These are phyloP conservation scores for Pinus tabuliformis DNA, from an alignment of 75 land plant genomes.

Conservation along the genomic window DNA sequence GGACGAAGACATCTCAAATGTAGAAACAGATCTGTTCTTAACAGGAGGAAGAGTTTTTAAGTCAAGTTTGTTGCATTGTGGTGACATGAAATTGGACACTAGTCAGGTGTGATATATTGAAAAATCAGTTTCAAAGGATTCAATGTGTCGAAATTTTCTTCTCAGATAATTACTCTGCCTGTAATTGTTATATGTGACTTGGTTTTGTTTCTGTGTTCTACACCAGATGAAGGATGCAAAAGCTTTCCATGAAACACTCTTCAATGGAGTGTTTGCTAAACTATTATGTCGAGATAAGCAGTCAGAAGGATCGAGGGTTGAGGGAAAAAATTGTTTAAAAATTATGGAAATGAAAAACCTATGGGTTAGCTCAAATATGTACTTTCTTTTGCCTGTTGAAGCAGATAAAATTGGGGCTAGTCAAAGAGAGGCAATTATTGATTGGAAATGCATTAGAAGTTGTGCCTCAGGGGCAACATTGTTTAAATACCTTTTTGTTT, in stretches of 20 bases:
- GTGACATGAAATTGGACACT: conserved; percentile 37
- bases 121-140: neutral
- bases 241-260: conserved; percentile 72
- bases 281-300: conserved; percentile 35
- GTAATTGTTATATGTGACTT: neutral
- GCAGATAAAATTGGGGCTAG: neutral
- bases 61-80: conserved; percentile 47
- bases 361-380: conserved; percentile 65
- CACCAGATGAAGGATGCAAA: conserved; percentile 73
- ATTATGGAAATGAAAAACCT: conserved; percentile 16
- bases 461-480: conserved; percentile 31
- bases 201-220: neutral
- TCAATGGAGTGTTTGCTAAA: conserved; percentile 87
- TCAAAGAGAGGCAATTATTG: conserved; percentile 19
- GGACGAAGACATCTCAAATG: conserved; percentile 74
- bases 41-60: conserved; percentile 44
- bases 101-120: conserved; percentile 46
- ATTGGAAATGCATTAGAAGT: conserved; percentile 51
- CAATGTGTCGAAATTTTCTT: conserved; percentile 3
- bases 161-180: too few species aligned
- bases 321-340: conserved; percentile 15
- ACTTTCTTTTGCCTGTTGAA: conserved; percentile 68
- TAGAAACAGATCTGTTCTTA: conserved; percentile 49
- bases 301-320: conserved; percentile 21
- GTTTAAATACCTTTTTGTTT: conserved; percentile 14